Percentiles rank a stretch among this genome's conserved stretches.
Evolutionary conservation across 768 basidiomycete genomes (phyloP).

Genomic region (Asterophora parasitica): DNA sequence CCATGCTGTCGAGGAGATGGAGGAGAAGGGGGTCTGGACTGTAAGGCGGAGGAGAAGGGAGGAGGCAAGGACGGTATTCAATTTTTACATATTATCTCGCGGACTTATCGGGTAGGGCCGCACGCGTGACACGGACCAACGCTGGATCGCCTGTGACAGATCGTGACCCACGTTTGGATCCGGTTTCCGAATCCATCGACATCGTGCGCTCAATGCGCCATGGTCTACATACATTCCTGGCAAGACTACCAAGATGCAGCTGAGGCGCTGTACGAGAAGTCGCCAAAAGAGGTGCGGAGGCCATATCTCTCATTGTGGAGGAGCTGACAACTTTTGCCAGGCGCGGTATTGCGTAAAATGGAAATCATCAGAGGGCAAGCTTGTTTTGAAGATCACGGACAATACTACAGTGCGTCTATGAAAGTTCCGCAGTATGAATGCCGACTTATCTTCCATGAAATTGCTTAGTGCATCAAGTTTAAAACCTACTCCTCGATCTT

Average conservation of each 20-base stretch:
- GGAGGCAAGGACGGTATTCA: constrained; percentile 7
- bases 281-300: constrained; percentile 65
- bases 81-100: constrained; percentile 8
- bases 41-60: not conserved
- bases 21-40: not conserved
- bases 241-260: constrained; percentile 89
- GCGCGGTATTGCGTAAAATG: constrained; percentile 92
- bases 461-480: constrained; percentile 85
- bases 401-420: constrained; percentile 66
- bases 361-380: constrained; percentile 76
- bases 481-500: constrained; percentile 92
- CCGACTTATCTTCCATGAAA: not conserved
- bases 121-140: constrained; percentile 8
- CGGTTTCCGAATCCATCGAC: constrained; percentile 5
- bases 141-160: constrained; percentile 13
- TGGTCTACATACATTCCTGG: constrained; percentile 91
- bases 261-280: constrained; percentile 75
- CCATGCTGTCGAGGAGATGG: constrained; percentile 13
- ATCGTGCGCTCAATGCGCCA: constrained; percentile 43
- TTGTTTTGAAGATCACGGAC: constrained; percentile 93
- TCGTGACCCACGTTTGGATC: constrained; percentile 16
- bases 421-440: not conserved
- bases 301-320: not conserved
- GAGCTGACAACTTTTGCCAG: constrained; percentile 34
- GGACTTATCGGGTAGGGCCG: constrained; percentile 21